Evolutionary conservation across 2,329 filamentous ascomycete genomes (phyloP), one percentile per base, ranked within the genome.

Genomic region (Drechslerella dactyloides): DNA sequence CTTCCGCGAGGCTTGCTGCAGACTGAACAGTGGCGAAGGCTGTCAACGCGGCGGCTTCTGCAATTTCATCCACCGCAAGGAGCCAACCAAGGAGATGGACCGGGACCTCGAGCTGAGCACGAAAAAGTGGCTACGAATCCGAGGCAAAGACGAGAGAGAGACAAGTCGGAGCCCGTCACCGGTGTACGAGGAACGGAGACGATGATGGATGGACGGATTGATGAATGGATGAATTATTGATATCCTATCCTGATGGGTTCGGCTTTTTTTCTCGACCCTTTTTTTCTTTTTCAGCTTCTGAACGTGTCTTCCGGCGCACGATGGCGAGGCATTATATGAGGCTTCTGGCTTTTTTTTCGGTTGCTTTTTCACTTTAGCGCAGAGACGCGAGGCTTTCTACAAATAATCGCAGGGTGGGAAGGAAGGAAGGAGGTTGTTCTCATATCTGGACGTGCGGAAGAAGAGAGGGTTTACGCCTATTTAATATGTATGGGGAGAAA

Each of bases 41-140:
- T 99, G 94, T 81, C 92, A 96, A 48, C 86, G 94, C 75, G 94
- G 93, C 74, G 94, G 94, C 33, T 97, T 97, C 83, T 99, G 94
- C 85, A 99, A 99, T 81, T 99, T 99, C 81, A 99, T 99, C 75
- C 94, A 99, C 80, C 87, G 94, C 78, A 99, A 99, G 84, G 94
- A 97, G 79, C 94, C 94, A 2, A 87, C 86, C 76, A 84, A 91
- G 10, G 93, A 97, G 82, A 83, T 99, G 76, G 94, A 99, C 74
- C 83, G 89, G 74, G 94, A 99, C 76, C 81, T 99, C 76, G 87
- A 90, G 74, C 84, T 97, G 76, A 87, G 87, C 77, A 97, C 93
- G 74, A 96, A 96, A 86, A 97, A 97, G 84, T 97, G 93, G 93
- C 83, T 97, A 78, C 90, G 90, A 83, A 82, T 87, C 81, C 85